Conservation (phyloP, 495 filamentous ascomycete species). For the Xylaria longipes region DNA sequence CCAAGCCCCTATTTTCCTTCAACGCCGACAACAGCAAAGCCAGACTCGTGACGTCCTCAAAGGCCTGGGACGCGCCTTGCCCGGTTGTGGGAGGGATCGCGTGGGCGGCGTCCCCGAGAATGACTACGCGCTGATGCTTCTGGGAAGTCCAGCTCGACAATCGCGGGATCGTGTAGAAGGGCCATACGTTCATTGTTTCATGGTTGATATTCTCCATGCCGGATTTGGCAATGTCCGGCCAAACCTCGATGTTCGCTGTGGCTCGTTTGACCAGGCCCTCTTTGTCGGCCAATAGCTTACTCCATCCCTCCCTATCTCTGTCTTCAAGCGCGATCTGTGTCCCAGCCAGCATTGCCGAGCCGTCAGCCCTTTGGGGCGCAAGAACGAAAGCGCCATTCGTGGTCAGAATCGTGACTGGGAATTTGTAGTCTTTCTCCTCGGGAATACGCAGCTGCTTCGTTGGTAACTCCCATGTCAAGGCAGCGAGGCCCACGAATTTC, state of each 20-base stretch:
- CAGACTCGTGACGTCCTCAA: slow-evolving; percentile 45
- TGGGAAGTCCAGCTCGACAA: slow-evolving; percentile 43
- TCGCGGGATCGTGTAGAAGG: slow-evolving; percentile 30
- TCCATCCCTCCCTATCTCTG: slow-evolving; percentile 27
- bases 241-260: slow-evolving; percentile 14
- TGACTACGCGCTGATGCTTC: slow-evolving; percentile 10
- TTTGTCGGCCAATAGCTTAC: slow-evolving; percentile 26
- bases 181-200: slow-evolving; percentile 33
- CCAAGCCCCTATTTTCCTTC: not conserved
- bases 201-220: slow-evolving; percentile 29
- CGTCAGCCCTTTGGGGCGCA: slow-evolving; percentile 52
- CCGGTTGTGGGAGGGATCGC: slow-evolving; percentile 52
- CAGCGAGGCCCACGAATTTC: slow-evolving; percentile 27
- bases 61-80: slow-evolving; percentile 46
- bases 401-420: slow-evolving; percentile 52
- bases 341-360: slow-evolving; percentile 51
- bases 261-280: slow-evolving; percentile 14
- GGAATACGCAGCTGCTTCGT: slow-evolving; percentile 26
- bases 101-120: slow-evolving; percentile 45
- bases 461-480: slow-evolving; percentile 23
- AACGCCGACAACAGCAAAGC: slow-evolving; percentile 35
- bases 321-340: slow-evolving; percentile 38
- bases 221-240: slow-evolving; percentile 24
- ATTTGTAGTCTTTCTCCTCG: slow-evolving; percentile 38
- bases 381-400: slow-evolving; percentile 53